A percentile compares a stretch with the other conserved stretches of the same genome.
Evolutionary conservation across 306 rosid genomes (phyloP).

Genomic region (Vigna mungo): DNA sequence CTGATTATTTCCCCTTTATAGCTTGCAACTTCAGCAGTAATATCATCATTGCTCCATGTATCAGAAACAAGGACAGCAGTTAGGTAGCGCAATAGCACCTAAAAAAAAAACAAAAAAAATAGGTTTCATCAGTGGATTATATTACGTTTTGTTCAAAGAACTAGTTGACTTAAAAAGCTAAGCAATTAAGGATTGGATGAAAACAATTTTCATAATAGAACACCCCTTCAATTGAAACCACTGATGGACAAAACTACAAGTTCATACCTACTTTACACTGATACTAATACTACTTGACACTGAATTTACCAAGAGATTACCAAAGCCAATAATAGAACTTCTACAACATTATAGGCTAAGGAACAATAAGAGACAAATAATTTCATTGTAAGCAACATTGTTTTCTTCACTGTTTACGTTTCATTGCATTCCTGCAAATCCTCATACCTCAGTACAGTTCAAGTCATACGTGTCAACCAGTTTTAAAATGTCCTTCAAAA

Average conservation of each 20-base stretch:
- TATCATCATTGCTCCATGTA: slow-evolving; percentile 89
- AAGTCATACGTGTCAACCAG: slow-evolving; percentile 81
- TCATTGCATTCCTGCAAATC: slow-evolving; percentile 37
- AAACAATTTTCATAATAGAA: slow-evolving; percentile 22
- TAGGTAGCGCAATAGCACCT: slow-evolving; percentile 77
- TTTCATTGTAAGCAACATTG: background rate
- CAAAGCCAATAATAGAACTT: slow-evolving; percentile 16
- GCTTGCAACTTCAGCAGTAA: slow-evolving; percentile 71
- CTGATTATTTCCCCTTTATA: slow-evolving; percentile 63
- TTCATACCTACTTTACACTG: slow-evolving; percentile 21
- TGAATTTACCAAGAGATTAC: slow-evolving; percentile 28
- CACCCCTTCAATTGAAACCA: slow-evolving; percentile 25
- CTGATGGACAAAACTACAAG: slow-evolving; percentile 32
- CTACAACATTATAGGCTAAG: slow-evolving; percentile 20
- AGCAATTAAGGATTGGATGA: slow-evolving; percentile 16
- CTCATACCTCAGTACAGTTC: slow-evolving; percentile 74
- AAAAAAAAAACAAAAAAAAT: slow-evolving; percentile 54
- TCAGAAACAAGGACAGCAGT: slow-evolving; percentile 83
- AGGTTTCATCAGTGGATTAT: slow-evolving; percentile 26
- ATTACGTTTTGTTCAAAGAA: slow-evolving; percentile 3
- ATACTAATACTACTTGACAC: slow-evolving; percentile 33
- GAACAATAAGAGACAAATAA: slow-evolving; percentile 29
- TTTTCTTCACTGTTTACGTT: slow-evolving; percentile 32
- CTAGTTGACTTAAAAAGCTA: slow-evolving; percentile 30
- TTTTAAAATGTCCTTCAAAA: slow-evolving; percentile 77